Conservation (phyloP, 208 protist genomes). For the Naegleria lovaniensis region DNA sequence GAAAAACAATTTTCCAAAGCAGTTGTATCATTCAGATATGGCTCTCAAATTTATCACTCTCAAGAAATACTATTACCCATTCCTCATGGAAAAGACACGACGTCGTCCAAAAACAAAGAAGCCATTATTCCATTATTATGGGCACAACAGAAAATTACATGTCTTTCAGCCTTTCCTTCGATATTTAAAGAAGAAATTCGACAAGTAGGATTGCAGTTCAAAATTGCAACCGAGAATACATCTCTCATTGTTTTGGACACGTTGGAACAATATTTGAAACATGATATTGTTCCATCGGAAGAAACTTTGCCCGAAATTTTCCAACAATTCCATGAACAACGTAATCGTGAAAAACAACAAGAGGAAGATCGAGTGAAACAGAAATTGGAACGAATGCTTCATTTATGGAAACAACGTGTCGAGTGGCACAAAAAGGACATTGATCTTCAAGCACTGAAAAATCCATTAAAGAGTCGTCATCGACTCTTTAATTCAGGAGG, state of each 20-base stretch:
- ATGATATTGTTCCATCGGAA: background rate
- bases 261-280: background rate
- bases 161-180: background rate
- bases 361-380: too few species aligned
- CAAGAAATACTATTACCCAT: background rate
- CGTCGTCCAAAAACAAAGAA: background rate
- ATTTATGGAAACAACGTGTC: too few species aligned
- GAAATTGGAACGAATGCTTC: too few species aligned
- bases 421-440: too few species aligned
- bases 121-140: background rate
- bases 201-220: background rate
- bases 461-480: too few species aligned
- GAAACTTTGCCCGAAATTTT: background rate
- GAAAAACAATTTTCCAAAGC: background rate
- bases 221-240: background rate
- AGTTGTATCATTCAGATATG: background rate
- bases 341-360: too few species aligned
- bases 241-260: background rate
- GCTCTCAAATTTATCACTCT: background rate
- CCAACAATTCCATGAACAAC: too few species aligned
- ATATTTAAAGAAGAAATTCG: background rate
- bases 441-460: too few species aligned
- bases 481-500: too few species aligned
- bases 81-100: background rate
- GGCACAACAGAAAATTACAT: background rate